These are phyloP conservation scores for Golubevia pallescens DNA, from an alignment of 1,284 basidiomycete species.

Conservation along the genomic window DNA sequence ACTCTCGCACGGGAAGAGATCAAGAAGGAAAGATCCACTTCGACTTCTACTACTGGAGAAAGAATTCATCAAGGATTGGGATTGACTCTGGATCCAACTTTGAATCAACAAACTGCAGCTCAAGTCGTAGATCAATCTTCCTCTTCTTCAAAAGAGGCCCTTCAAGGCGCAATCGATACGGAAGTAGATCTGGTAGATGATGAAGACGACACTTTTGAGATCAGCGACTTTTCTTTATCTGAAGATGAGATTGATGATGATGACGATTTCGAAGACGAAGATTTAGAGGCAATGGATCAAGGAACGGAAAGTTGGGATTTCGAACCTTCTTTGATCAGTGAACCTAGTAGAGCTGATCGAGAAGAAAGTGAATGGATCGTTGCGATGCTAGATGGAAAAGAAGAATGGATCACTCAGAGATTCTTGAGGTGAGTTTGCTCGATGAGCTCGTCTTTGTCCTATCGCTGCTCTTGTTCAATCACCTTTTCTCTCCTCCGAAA, in stretches of 20 bases:
- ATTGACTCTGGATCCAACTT: not conserved
- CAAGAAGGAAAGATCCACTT: not conserved
- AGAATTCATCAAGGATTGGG: not conserved
- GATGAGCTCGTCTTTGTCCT: not conserved
- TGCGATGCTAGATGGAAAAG: slow-evolving; percentile 40
- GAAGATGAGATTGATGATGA: not conserved
- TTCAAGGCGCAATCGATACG: too few species aligned
- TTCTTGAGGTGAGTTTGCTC: slow-evolving; percentile 17
- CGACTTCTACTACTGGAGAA: not conserved
- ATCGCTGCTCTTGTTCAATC: not conserved
- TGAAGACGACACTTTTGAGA: not conserved
- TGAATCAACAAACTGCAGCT: not conserved
- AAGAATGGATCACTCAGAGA: slow-evolving; percentile 24
- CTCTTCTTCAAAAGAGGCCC: not conserved
- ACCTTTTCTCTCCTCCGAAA: not conserved
- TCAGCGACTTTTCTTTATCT: not conserved
- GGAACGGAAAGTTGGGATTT: slow-evolving; percentile 11
- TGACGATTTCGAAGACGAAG: slow-evolving; percentile 10
- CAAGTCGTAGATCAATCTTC: not conserved
- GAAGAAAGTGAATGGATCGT: slow-evolving; percentile 55
- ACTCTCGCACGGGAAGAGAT: not conserved
- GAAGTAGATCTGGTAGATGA: too few species aligned
- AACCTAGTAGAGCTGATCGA: slow-evolving; percentile 47
- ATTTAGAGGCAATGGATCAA: slow-evolving; percentile 3
- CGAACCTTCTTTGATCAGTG: slow-evolving; percentile 32